phyloP scores from a whole-genome alignment of 129 eudicot species.

The Tagetes patula region DNA sequence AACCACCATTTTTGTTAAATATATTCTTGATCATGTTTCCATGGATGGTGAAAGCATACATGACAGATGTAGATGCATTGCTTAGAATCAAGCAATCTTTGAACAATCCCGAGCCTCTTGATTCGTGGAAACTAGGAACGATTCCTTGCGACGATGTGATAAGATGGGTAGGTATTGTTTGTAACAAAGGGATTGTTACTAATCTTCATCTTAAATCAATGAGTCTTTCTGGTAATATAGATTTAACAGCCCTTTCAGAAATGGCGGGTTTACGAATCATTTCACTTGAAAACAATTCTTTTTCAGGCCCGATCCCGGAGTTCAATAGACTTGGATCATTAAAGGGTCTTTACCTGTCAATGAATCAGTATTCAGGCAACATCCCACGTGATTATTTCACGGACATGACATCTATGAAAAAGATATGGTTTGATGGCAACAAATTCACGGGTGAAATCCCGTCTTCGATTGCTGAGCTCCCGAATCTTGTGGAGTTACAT shows the following conservation, averaged over 20 bases:
- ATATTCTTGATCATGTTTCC: conserved; percentile 26
- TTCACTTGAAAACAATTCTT: conserved; percentile 44
- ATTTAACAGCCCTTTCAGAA: conserved; percentile 47
- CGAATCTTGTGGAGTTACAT: conserved; percentile 49
- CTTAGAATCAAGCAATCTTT: conserved; percentile 50
- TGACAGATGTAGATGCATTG: conserved; percentile 61
- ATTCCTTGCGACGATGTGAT: conserved; percentile 44
- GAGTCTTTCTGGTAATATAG: conserved; percentile 62
- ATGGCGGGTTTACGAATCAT: conserved; percentile 46
- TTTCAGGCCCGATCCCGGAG: conserved; percentile 63
- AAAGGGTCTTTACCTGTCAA: conserved; percentile 50
- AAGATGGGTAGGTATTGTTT: conserved; percentile 51
- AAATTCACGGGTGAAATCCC: conserved; percentile 60
- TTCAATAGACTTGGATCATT: conserved; percentile 46
- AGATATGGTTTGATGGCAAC: conserved; percentile 60
- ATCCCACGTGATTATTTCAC: conserved; percentile 50
- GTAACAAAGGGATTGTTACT: conserved; percentile 42
- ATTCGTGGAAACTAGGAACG: conserved; percentile 59
- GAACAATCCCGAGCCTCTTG: conserved; percentile 43
- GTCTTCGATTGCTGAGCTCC: conserved; percentile 37
- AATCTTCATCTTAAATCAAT: conserved; percentile 42
- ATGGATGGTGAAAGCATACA: conserved; percentile 29
- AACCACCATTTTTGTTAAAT: conserved; percentile 19
- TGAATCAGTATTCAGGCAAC: conserved; percentile 54
- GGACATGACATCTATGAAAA: conserved; percentile 48